Percentiles rank a stretch among this genome's conserved stretches.
These are phyloP conservation scores for Lecanosticta acicola DNA, from an alignment of 2,329 filamentous ascomycete genomes.

Conservation along the genomic window DNA sequence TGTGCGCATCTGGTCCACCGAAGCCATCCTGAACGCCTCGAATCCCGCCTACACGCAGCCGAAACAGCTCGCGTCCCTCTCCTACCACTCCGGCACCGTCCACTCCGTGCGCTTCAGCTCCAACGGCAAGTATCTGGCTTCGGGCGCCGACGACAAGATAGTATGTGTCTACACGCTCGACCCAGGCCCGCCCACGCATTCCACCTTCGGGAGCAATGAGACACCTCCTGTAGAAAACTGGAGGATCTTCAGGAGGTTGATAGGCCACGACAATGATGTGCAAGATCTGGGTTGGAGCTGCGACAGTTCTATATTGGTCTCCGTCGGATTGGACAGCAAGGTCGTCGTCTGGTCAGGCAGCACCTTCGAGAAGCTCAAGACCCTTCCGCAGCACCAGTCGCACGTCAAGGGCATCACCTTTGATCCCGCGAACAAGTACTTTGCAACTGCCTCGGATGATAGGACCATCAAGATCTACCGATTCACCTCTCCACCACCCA, in stretches of 20 bases:
- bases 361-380: conserved; percentile 97
- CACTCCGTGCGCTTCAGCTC: conserved; percentile 95
- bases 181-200: conserved; percentile 67
- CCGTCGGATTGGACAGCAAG: conserved; percentile 94
- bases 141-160: conserved; percentile 96
- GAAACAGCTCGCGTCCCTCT: conserved; percentile 94
- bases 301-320: conserved; percentile 92
- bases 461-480: conserved; percentile 94
- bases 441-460: conserved; percentile 95
- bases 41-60: conserved; percentile 68
- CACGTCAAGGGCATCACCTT: conserved; percentile 99
- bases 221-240: conserved; percentile 93
- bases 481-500: conserved; percentile 84
- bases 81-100: conserved; percentile 95
- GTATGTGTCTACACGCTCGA: conserved; percentile 95
- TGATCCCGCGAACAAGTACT: conserved; percentile 98
- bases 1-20: conserved; percentile 95
- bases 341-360: conserved; percentile 97
- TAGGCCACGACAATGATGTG: conserved; percentile 97
- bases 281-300: conserved; percentile 96
- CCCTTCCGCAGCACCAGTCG: conserved; percentile 84
- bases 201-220: conserved; percentile 81
- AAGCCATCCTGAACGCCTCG: conserved; percentile 78
- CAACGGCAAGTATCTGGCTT: conserved; percentile 90
- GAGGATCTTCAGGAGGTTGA: conserved; percentile 88